A percentile compares a stretch with the other conserved stretches of the same genome.
phyloP scores from a whole-genome alignment of 768 basidiomycete genomes.

The Sutorius australiensis region DNA sequence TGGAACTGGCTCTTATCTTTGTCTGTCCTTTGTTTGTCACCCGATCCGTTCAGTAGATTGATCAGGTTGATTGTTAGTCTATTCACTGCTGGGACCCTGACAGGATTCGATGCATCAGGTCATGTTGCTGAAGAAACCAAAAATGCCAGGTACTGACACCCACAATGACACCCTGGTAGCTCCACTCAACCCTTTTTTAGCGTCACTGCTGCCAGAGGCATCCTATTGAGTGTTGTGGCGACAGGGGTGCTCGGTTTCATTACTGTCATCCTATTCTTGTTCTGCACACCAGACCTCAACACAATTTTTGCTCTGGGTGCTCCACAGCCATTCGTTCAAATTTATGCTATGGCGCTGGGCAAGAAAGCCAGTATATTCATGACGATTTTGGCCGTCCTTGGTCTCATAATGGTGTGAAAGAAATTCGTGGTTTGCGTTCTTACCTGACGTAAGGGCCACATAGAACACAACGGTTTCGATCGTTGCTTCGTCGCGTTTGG shows the following conservation, averaged over 20 bases:
- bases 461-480: slow-evolving; percentile 86
- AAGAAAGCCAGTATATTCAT: slow-evolving; percentile 79
- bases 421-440: not conserved
- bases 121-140: slow-evolving; percentile 89
- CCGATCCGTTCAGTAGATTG: not conserved
- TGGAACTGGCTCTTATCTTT: slow-evolving; percentile 94
- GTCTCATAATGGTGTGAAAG: slow-evolving; percentile 71
- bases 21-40: slow-evolving; percentile 37
- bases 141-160: slow-evolving; percentile 54
- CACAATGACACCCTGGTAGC: not conserved
- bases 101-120: slow-evolving; percentile 87
- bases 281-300: slow-evolving; percentile 78
- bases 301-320: slow-evolving; percentile 71
- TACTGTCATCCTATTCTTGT: slow-evolving; percentile 77
- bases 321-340: slow-evolving; percentile 88
- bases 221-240: slow-evolving; percentile 71
- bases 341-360: slow-evolving; percentile 82
- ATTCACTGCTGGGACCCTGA: slow-evolving; percentile 83
- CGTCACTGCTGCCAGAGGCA: slow-evolving; percentile 77
- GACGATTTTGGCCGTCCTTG: slow-evolving; percentile 79
- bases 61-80: slow-evolving; percentile 58
- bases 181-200: slow-evolving; percentile 33
- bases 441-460: not conserved
- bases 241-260: slow-evolving; percentile 78
- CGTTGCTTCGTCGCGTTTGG: slow-evolving; percentile 82